phyloP scores from a whole-genome alignment of 352 stramenopile species.

The Achlya hypogyna region DNA sequence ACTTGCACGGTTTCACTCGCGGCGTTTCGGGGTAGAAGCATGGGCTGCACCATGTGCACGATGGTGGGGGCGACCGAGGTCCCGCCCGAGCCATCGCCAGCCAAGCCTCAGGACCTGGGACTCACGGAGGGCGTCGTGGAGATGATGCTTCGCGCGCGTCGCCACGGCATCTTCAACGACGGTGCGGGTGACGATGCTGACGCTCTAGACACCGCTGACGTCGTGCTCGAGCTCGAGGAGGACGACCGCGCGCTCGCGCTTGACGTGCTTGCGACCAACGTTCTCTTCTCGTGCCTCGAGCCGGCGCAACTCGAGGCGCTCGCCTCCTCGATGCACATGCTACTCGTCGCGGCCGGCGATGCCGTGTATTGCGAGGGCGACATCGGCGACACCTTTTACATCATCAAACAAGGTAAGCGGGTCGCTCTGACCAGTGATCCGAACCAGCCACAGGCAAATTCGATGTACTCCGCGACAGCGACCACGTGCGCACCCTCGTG shows the following conservation, averaged over 20 bases:
- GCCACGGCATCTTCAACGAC: conserved; percentile 15
- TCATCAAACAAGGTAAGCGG: conserved; percentile 27
- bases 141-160: conserved; percentile 11
- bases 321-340: conserved; percentile 62
- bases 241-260: conserved; percentile 39
- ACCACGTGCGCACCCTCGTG: conserved; percentile 35
- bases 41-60: conserved; percentile 16
- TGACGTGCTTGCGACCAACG: conserved; percentile 54
- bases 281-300: conserved; percentile 71
- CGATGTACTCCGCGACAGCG: conserved; percentile 32
- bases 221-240: conserved; percentile 12
- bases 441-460: conserved; percentile 36
- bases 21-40: neutral
- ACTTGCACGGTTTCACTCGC: neutral
- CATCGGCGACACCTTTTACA: conserved; percentile 73
- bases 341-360: conserved; percentile 59
- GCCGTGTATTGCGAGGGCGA: conserved; percentile 70
- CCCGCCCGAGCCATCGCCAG: neutral
- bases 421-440: neutral
- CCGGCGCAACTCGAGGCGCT: conserved; percentile 63
- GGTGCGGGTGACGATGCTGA: neutral
- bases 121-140: conserved; percentile 17
- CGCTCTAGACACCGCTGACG: neutral
- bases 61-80: neutral
- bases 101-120: neutral